A percentile compares a stretch with the other conserved stretches of the same genome.
Evolutionary conservation across 1,284 basidiomycete genomes (phyloP).

Genomic region (Pisolithus thermaeus): DNA sequence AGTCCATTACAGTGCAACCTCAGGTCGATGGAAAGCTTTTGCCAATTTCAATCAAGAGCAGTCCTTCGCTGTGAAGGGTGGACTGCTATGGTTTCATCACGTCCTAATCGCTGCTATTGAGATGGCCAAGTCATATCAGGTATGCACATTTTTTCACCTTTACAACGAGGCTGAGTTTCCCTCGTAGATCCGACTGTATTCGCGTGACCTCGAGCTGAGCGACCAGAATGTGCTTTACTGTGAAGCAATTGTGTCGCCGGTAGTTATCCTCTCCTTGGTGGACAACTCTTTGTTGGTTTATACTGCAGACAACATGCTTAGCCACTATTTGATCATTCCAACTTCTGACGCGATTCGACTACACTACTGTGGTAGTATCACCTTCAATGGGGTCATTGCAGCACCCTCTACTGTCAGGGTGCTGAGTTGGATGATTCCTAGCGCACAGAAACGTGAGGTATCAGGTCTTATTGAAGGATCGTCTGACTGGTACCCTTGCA

Average conservation of each 20-base stretch:
- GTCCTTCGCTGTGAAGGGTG: conserved; percentile 84
- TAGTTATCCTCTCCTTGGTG: conserved; percentile 84
- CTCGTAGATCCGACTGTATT: conserved; percentile 83
- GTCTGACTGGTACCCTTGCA: conserved; percentile 29
- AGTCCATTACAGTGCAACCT: conserved; percentile 90
- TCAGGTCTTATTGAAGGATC: background rate
- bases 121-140: conserved; percentile 74
- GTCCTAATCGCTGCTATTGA: conserved; percentile 91
- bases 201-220: conserved; percentile 89
- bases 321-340: conserved; percentile 89
- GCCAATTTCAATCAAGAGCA: conserved; percentile 83
- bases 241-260: conserved; percentile 72
- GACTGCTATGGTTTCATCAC: conserved; percentile 95
- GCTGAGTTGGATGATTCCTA: conserved; percentile 96
- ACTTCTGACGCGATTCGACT: conserved; percentile 81
- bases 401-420: conserved; percentile 84
- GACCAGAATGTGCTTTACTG: conserved; percentile 82
- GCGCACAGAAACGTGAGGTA: conserved; percentile 81
- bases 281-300: conserved; percentile 98
- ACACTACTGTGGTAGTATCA: conserved; percentile 91
- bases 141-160: conserved; percentile 28
- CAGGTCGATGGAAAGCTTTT: conserved; percentile 95
- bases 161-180: conserved; percentile 1
- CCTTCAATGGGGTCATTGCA: conserved; percentile 87
- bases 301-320: conserved; percentile 92